These are phyloP conservation scores for Plasmodium sp. DNA, from an alignment of 169 alveolate genomes.

Conservation along the genomic window DNA sequence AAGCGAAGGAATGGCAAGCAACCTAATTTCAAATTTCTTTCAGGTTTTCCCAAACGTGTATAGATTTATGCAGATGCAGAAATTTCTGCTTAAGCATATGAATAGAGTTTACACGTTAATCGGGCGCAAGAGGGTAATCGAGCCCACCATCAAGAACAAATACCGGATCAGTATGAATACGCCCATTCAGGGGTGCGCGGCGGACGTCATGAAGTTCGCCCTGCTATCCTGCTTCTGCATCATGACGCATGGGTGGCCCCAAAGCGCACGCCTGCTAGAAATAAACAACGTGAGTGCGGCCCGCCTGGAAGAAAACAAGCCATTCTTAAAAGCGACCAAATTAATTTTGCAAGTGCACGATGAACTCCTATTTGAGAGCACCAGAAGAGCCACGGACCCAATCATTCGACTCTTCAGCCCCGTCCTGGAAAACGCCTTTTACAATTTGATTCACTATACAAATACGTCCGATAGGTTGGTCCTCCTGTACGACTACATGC, in stretches of 20 bases:
- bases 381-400: neutral
- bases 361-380: constrained; percentile 78
- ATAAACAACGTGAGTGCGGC: constrained; percentile 11
- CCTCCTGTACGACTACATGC: constrained; percentile 54
- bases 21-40: constrained; percentile 75
- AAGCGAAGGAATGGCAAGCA: constrained; percentile 73
- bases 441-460: constrained; percentile 63
- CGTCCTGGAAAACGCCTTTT: constrained; percentile 68
- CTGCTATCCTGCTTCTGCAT: constrained; percentile 27
- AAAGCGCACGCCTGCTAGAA: neutral
- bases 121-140: constrained; percentile 77
- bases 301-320: neutral
- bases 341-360: constrained; percentile 82
- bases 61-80: constrained; percentile 75
- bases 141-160: constrained; percentile 54
- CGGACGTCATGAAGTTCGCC: constrained; percentile 82
- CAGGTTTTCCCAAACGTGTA: constrained; percentile 73
- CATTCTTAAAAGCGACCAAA: constrained; percentile 31
- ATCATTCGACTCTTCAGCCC: constrained; percentile 54
- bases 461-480: constrained; percentile 37
- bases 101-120: constrained; percentile 76
- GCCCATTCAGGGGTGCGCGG: constrained; percentile 84
- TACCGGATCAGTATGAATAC: constrained; percentile 81
- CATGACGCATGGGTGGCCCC: neutral
- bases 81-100: constrained; percentile 46